Evolutionary conservation across 2,329 filamentous ascomycete species (phyloP), one percentile per base, ranked within the genome.

Genomic region (Allantophomopsis cytisporea): DNA sequence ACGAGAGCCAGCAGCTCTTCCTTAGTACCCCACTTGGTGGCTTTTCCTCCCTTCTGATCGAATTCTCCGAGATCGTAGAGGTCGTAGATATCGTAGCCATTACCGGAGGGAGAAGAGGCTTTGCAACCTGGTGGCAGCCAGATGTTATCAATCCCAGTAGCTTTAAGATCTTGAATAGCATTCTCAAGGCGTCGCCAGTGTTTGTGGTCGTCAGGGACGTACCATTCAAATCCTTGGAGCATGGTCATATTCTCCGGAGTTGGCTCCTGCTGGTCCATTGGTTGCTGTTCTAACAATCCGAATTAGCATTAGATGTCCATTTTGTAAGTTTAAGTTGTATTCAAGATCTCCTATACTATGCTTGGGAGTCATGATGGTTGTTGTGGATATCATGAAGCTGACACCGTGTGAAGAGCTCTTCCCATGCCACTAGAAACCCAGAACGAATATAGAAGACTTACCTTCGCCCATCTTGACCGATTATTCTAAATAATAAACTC

Each of bases 91-190:
- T 77, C 74, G 46, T 79, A 78, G 4, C 79, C 79, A 47, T 80
- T 81, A 23, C 73, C 71, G 34, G 64, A 52, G 1, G 68, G 63
- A 18, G 63, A 64, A 43, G 70, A 68, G 1, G 69, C 76, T 57
- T 83, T 83, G 57, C 76, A 80, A 18, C 71, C 78, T 0, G 79
- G 79, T 1, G 79, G 78, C 2, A 83, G 66, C 76, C 77, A 82
- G 28, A 77, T 58, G 41, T 63, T 64, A 35, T 69, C 66, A 36
- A 81, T 60, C 2, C 77, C 78, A 28, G 77, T 63, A 0, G 61
- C 57, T 47, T 71, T 68, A 2, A 80, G 60, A 2, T 58, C 56
- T 0, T 69, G 67, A 1, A 80, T 48, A 4, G 61, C 62, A 11
- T 58, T 56, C 8, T 57, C 56, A 2, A 80, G 64, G 10, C 74